Conservation (phyloP, 371 early-diverging fungal genomes). For the Coemansia sp. region DNA sequence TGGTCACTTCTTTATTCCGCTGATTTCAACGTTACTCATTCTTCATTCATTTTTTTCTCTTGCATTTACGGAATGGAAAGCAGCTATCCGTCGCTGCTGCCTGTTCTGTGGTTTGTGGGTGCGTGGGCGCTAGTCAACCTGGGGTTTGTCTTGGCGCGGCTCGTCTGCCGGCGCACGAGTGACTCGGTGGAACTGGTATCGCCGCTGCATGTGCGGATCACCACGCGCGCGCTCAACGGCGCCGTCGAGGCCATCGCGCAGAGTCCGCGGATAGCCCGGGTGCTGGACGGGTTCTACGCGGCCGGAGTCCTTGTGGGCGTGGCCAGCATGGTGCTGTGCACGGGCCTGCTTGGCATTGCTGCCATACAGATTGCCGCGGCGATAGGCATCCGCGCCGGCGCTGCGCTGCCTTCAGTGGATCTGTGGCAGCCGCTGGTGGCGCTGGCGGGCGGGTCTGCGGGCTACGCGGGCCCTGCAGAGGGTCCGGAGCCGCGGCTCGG, state of each 20-base stretch:
- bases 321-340: slow-evolving; percentile 20
- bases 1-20: too few species aligned
- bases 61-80: slow-evolving; percentile 2
- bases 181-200: slow-evolving; percentile 24
- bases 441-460: neutral
- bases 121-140: slow-evolving; percentile 16
- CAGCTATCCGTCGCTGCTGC: slow-evolving; percentile 9
- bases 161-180: neutral
- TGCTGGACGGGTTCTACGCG: slow-evolving; percentile 20
- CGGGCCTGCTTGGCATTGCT: slow-evolving; percentile 8
- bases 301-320: slow-evolving; percentile 9
- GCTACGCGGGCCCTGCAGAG: neutral
- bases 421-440: neutral
- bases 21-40: too few species aligned
- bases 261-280: neutral
- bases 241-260: neutral
- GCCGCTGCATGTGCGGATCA: slow-evolving; percentile 27
- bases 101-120: slow-evolving; percentile 9
- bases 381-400: neutral
- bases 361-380: slow-evolving; percentile 18
- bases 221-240: slow-evolving; percentile 9
- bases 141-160: neutral
- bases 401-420: neutral
- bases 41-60: too few species aligned
- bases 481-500: neutral